phyloP scores from a whole-genome alignment of 2,329 filamentous ascomycete species.

The Colletotrichum chlorophyti region DNA sequence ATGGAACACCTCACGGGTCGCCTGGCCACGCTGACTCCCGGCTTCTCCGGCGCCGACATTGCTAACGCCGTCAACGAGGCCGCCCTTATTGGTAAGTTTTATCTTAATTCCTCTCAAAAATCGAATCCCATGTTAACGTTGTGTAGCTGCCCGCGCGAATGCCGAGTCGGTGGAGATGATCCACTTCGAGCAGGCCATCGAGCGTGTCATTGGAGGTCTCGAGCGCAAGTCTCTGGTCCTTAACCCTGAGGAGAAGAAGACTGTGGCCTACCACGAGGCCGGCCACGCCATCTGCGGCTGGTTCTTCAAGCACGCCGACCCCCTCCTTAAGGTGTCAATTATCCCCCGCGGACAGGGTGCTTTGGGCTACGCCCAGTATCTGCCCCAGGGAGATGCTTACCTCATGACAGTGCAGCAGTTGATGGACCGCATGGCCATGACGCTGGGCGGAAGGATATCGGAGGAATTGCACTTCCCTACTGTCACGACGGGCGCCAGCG shows the following conservation, averaged over 20 bases:
- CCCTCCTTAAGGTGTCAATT: slow-evolving; percentile 96
- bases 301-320: slow-evolving; percentile 97
- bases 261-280: slow-evolving; percentile 97
- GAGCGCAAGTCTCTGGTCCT: slow-evolving; percentile 98
- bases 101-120: neutral
- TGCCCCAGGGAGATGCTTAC: slow-evolving; percentile 91
- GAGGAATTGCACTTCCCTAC: slow-evolving; percentile 98
- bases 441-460: slow-evolving; percentile 90
- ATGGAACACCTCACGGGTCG: slow-evolving; percentile 87
- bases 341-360: slow-evolving; percentile 95
- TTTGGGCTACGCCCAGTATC: slow-evolving; percentile 94
- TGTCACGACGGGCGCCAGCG: slow-evolving; percentile 91
- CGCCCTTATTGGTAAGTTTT: slow-evolving; percentile 82
- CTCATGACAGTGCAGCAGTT: slow-evolving; percentile 95
- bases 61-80: slow-evolving; percentile 99
- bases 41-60: slow-evolving; percentile 97
- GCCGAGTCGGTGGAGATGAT: slow-evolving; percentile 83
- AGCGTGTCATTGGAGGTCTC: slow-evolving; percentile 93
- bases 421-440: slow-evolving; percentile 99
- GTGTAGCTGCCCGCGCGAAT: slow-evolving; percentile 78
- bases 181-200: slow-evolving; percentile 97
- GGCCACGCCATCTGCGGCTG: slow-evolving; percentile 98
- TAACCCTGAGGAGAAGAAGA: slow-evolving; percentile 91
- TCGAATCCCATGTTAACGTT: slow-evolving; percentile 45
- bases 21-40: slow-evolving; percentile 89